Evolutionary conservation across 2,329 filamentous ascomycete genomes (phyloP).

Genomic region (Phaeoacremonium minimum): DNA sequence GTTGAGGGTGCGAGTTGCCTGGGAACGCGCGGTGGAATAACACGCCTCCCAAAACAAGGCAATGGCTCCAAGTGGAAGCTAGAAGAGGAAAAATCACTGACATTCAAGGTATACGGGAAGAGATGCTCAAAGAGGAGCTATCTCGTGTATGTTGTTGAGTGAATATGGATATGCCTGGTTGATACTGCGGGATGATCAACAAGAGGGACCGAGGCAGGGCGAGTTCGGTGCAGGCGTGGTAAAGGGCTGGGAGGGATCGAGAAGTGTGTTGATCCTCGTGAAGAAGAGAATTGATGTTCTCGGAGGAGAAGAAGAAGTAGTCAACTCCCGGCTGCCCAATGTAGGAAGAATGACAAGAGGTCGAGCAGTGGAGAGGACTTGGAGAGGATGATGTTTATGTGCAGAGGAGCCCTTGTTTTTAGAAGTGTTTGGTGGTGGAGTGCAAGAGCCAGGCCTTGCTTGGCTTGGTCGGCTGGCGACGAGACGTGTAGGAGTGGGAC

Average conservation of each 20-base stretch:
- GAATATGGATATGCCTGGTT: neutral
- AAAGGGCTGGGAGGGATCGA: too few species aligned
- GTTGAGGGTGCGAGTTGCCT: too few species aligned
- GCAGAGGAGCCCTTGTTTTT: slow-evolving; percentile 3
- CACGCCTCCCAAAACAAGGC: too few species aligned
- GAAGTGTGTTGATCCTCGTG: neutral
- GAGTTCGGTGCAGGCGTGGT: too few species aligned
- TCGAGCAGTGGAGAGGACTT: slow-evolving; percentile 3
- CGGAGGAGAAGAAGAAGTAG: slow-evolving; percentile 1
- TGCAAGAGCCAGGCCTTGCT: neutral
- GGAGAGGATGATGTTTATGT: slow-evolving; percentile 2
- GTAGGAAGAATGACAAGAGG: slow-evolving; percentile 6
- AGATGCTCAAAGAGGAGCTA: slow-evolving; percentile 9
- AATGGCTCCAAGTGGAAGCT: too few species aligned
- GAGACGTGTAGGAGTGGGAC: slow-evolving; percentile 5
- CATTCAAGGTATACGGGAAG: neutral
- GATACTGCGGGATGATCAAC: neutral
- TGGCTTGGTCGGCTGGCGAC: slow-evolving; percentile 1
- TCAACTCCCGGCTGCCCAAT: too few species aligned
- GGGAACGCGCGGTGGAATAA: too few species aligned
- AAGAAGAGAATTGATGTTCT: neutral
- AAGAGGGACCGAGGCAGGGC: neutral
- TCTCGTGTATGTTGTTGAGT: slow-evolving; percentile 1
- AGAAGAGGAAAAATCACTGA: neutral
- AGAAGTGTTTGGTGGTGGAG: slow-evolving; percentile 12